Conservation (phyloP, 2,329 filamentous ascomycete genomes). For the Diaporthe batatas region DNA sequence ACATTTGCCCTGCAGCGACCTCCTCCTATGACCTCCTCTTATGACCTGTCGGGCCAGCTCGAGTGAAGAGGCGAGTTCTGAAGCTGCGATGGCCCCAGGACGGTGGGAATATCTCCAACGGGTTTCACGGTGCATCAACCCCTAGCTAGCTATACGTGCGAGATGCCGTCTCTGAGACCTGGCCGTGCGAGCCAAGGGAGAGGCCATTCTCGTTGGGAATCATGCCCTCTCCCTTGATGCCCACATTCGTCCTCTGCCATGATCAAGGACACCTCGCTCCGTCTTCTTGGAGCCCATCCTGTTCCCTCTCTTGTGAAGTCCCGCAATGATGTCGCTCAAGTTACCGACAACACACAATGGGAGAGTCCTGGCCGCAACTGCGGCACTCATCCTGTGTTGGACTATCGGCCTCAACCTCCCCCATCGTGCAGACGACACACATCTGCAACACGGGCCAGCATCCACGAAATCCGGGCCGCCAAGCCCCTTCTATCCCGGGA, state of each 20-base stretch:
- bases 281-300: background rate
- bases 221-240: background rate
- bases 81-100: background rate
- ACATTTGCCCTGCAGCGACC: background rate
- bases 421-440: background rate
- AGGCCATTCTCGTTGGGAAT: background rate
- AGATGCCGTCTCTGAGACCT: constrained; percentile 1
- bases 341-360: constrained; percentile 25
- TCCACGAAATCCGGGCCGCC: background rate
- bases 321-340: constrained; percentile 33
- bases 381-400: constrained; percentile 36
- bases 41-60: background rate
- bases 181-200: constrained; percentile 25
- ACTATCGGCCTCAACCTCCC: constrained; percentile 29
- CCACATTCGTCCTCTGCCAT: background rate
- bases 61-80: background rate
- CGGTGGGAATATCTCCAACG: background rate
- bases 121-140: background rate
- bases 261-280: background rate
- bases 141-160: background rate
- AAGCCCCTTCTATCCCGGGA: background rate
- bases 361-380: constrained; percentile 25
- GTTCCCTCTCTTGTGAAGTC: constrained; percentile 1
- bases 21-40: too few relatives aligned
- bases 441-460: background rate